phyloP scores from a whole-genome alignment of 257 asterid genomes.

The Linaria vulgaris region DNA sequence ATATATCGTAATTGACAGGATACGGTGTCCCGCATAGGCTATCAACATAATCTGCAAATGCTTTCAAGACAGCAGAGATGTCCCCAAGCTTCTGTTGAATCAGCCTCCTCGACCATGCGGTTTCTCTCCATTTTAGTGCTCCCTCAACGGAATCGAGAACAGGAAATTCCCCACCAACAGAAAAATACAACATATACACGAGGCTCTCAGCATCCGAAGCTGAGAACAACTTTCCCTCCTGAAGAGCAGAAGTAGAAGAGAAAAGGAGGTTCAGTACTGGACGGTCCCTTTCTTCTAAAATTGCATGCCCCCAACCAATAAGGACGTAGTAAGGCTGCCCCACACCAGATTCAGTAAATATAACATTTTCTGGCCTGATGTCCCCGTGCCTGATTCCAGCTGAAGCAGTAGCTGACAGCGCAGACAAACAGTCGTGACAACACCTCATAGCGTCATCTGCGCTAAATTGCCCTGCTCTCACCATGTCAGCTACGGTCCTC shows the following conservation, averaged over 20 bases:
- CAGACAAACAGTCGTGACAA: constrained; percentile 91
- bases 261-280: constrained; percentile 87
- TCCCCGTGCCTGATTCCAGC: constrained; percentile 96
- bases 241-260: constrained; percentile 95
- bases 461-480: constrained; percentile 62
- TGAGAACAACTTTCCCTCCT: constrained; percentile 88
- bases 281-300: constrained; percentile 92
- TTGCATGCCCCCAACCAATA: constrained; percentile 96
- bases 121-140: constrained; percentile 93
- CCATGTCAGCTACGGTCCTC: constrained; percentile 69
- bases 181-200: constrained; percentile 79
- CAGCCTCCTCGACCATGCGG: constrained; percentile 91
- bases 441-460: constrained; percentile 75
- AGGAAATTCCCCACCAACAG: constrained; percentile 73
- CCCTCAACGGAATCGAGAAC: constrained; percentile 94
- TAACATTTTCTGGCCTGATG: constrained; percentile 81
- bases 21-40: constrained; percentile 97
- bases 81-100: constrained; percentile 97
- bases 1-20: constrained; percentile 82
- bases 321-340: constrained; percentile 62
- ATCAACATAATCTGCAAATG: constrained; percentile 96
- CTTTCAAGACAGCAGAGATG: constrained; percentile 90
- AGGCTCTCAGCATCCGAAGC: constrained; percentile 98
- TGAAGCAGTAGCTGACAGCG: constrained; percentile 64
- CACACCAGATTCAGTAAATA: constrained; percentile 53